These are phyloP conservation scores for Prunus yedoensis DNA, from an alignment of 331 rosid genomes.

Conservation along the genomic window DNA sequence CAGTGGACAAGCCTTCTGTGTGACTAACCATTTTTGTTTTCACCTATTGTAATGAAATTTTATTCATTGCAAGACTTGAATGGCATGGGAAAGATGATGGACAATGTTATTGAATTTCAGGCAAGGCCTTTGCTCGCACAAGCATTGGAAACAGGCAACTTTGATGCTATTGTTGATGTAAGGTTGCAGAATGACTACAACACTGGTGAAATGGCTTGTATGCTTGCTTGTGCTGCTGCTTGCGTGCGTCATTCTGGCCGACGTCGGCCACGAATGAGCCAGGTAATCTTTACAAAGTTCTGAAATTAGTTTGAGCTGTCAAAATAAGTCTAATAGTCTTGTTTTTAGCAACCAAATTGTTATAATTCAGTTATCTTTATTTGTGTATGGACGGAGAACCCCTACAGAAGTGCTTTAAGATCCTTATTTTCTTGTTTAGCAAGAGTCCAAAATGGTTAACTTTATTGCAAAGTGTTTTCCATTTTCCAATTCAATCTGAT, in stretches of 20 bases:
- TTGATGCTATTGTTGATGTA: conserved; percentile 37
- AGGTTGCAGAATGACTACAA: conserved; percentile 43
- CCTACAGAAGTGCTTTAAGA: too few relatives aligned
- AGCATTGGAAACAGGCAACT: conserved; percentile 42
- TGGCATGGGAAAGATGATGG: neutral
- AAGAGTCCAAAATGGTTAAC: too few relatives aligned
- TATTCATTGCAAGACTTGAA: conserved; percentile 7
- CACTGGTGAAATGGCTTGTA: conserved; percentile 38
- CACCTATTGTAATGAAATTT: neutral
- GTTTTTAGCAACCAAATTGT: neutral
- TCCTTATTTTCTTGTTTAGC: too few relatives aligned
- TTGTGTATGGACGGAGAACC: neutral
- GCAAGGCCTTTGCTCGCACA: conserved; percentile 49
- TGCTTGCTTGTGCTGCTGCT: conserved; percentile 53
- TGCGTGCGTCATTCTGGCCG: conserved; percentile 49
- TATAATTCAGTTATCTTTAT: neutral
- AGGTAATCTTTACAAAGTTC: conserved; percentile 26
- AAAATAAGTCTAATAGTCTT: neutral
- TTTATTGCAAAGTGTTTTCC: too few relatives aligned
- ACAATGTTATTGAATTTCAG: conserved; percentile 25
- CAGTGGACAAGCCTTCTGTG: neutral
- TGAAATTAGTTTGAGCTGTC: neutral
- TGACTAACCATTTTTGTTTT: neutral
- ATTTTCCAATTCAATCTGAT: too few relatives aligned
- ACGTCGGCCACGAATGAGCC: conserved; percentile 55